These are phyloP conservation scores for Chloranthus sessilifolius DNA, from an alignment of 164 flowering plant genomes.

Conservation along the genomic window DNA sequence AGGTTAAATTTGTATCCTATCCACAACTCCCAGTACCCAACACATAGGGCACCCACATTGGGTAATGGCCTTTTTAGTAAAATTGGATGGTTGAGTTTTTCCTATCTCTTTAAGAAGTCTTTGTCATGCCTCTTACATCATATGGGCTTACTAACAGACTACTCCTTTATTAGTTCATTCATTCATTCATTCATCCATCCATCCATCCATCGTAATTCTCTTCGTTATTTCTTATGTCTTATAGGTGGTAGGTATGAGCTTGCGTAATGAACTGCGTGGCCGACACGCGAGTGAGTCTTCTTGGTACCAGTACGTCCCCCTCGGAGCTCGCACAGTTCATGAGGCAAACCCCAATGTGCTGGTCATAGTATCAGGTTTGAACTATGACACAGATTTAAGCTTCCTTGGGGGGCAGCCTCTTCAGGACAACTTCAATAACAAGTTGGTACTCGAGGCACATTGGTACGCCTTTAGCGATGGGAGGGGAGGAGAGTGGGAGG, in stretches of 20 bases:
- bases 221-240: too few relatives aligned
- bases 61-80: too few relatives aligned
- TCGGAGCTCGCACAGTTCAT: conserved; percentile 28
- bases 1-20: too few relatives aligned
- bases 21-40: too few relatives aligned
- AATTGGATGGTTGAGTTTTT: too few relatives aligned
- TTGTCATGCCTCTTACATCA: too few relatives aligned
- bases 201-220: too few relatives aligned
- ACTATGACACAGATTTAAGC: conserved; percentile 27
- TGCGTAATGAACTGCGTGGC: conserved; percentile 48
- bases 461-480: conserved; percentile 34
- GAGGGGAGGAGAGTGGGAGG: conserved; percentile 18
- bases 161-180: too few relatives aligned
- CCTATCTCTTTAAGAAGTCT: too few relatives aligned
- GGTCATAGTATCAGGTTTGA: conserved; percentile 40
- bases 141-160: too few relatives aligned
- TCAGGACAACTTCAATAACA: conserved; percentile 14
- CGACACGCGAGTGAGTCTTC: conserved; percentile 16
- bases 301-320: conserved; percentile 30
- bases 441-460: conserved; percentile 49
- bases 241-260: conserved; percentile 46
- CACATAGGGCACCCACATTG: too few relatives aligned
- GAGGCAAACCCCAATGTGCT: conserved; percentile 36
- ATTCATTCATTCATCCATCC: too few relatives aligned
- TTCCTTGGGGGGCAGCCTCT: conserved; percentile 23